Evolutionary conservation across 2,329 filamentous ascomycete species (phyloP).

Genomic region (Calonectria hongkongensis): DNA sequence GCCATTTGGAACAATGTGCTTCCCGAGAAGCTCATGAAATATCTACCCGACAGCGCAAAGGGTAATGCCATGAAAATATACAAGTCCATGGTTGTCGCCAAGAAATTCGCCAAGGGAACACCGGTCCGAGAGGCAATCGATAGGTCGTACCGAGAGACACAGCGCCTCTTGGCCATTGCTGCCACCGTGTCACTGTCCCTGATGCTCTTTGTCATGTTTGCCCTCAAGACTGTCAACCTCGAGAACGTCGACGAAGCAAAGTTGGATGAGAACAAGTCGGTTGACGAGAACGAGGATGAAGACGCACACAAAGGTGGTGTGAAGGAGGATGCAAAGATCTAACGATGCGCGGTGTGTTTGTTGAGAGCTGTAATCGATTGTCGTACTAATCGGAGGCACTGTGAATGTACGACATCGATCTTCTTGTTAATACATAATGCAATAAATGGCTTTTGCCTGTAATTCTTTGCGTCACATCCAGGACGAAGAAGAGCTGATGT

Average conservation of each 20-base stretch:
- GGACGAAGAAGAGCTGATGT: neutral
- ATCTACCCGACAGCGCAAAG: constrained; percentile 49
- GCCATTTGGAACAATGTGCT: constrained; percentile 61
- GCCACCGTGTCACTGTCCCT: constrained; percentile 50
- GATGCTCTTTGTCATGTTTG: constrained; percentile 54
- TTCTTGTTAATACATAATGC: neutral
- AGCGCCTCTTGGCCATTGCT: constrained; percentile 54
- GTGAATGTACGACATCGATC: neutral
- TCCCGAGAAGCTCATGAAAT: constrained; percentile 50
- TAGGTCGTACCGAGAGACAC: constrained; percentile 53
- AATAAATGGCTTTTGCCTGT: neutral
- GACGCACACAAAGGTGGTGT: constrained; percentile 3
- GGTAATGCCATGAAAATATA: constrained; percentile 53
- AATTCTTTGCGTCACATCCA: neutral
- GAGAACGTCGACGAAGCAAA: constrained; percentile 39
- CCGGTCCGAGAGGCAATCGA: constrained; percentile 51
- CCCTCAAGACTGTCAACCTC: constrained; percentile 51
- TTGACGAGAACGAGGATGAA: neutral
- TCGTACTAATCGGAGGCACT: neutral
- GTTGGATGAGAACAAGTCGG: constrained; percentile 26
- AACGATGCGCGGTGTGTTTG: neutral
- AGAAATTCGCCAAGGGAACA: constrained; percentile 50
- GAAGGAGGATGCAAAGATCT: constrained; percentile 20
- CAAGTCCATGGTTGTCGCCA: constrained; percentile 55
- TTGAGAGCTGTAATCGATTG: neutral